Conservation (phyloP, 495 filamentous ascomycete genomes). For the Platismatia glauca region DNA sequence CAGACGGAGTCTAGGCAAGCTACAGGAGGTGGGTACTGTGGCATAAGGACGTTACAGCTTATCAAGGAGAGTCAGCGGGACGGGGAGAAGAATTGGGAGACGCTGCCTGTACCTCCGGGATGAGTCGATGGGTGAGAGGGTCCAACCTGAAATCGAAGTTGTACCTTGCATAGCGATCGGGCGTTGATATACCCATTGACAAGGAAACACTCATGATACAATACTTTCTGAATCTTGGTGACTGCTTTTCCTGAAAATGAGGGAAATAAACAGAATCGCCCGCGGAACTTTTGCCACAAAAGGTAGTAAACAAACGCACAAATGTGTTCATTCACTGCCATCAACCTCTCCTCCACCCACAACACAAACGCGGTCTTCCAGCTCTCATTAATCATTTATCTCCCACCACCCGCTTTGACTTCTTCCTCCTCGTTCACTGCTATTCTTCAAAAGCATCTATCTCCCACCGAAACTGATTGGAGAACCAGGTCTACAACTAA, state of each 20-base stretch:
- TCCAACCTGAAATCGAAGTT: too few species aligned
- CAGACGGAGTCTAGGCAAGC: constrained; percentile 36
- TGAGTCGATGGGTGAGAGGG: constrained; percentile 5
- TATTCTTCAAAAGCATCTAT: background rate
- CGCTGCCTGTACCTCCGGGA: constrained; percentile 27
- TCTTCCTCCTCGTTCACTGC: background rate
- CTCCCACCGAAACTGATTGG: background rate
- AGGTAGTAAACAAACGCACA: background rate
- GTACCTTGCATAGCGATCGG: constrained; percentile 5
- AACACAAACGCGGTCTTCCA: background rate
- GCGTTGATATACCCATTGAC: constrained; percentile 13
- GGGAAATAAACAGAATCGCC: too few species aligned
- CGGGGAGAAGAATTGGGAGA: constrained; percentile 49
- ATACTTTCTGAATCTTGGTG: background rate
- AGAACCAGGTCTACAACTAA: background rate
- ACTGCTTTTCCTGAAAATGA: background rate
- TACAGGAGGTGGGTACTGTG: constrained; percentile 48
- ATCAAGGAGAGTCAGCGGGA: constrained; percentile 42
- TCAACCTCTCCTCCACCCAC: background rate
- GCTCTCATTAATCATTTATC: background rate
- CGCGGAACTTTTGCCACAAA: background rate
- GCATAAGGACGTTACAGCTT: constrained; percentile 46
- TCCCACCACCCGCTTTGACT: background rate
- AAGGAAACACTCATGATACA: background rate
- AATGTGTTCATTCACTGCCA: background rate